Evolutionary conservation across 257 asterid genomes (phyloP).

Genomic region (Solanum lycopersicoides): DNA sequence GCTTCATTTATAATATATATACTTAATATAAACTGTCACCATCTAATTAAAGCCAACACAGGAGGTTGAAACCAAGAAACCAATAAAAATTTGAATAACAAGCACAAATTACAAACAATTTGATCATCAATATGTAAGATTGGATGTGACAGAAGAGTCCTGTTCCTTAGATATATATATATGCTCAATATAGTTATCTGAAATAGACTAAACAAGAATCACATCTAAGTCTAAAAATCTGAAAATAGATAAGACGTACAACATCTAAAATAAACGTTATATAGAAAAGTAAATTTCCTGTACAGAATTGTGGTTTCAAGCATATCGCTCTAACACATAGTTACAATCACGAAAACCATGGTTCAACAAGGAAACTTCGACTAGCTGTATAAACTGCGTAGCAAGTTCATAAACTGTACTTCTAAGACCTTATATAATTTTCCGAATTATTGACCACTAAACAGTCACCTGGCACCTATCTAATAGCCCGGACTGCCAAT

Average conservation of each 20-base stretch:
- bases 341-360: background rate
- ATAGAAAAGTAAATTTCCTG: background rate
- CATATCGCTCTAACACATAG: background rate
- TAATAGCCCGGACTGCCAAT: conserved; percentile 72
- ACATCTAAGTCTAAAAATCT: background rate
- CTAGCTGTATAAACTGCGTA: conserved; percentile 5
- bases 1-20: background rate
- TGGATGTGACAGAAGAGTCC: background rate
- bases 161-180: background rate
- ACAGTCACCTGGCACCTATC: conserved; percentile 56
- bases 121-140: background rate
- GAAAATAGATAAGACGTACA: background rate
- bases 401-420: background rate
- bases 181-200: background rate
- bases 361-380: background rate
- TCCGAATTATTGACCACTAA: conserved; percentile 32
- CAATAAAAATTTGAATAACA: background rate
- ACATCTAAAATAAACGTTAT: background rate
- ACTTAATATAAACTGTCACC: background rate
- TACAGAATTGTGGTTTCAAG: background rate
- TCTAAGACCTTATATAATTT: conserved; percentile 7
- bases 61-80: background rate
- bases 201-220: background rate
- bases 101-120: background rate
- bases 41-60: background rate